Percentiles rank a stretch among this genome's conserved stretches.
These are phyloP conservation scores for Berberis thunbergii DNA, from an alignment of 164 flowering plant genomes.

Conservation along the genomic window DNA sequence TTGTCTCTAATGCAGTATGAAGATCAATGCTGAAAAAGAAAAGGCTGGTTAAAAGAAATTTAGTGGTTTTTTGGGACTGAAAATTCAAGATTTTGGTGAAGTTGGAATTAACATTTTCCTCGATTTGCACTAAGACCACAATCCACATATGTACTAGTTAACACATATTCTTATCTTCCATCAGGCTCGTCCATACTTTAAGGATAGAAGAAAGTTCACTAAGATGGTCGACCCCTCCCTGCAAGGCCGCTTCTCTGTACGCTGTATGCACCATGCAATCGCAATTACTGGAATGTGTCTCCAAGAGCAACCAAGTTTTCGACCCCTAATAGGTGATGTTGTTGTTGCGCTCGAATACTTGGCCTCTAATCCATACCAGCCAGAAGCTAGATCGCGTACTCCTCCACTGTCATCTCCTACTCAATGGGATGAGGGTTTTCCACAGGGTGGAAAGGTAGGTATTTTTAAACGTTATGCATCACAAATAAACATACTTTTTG, in stretches of 20 bases:
- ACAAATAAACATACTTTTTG: no score
- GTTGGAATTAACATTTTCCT: no score
- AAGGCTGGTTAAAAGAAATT: no score
- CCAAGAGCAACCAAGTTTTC: slow-evolving; percentile 65
- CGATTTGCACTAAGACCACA: no score
- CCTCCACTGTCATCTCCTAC: slow-evolving; percentile 16
- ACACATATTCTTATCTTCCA: slow-evolving; percentile 1
- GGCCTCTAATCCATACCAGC: slow-evolving; percentile 39
- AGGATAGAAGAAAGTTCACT: slow-evolving; percentile 51
- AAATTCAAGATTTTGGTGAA: no score
- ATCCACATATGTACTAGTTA: background rate
- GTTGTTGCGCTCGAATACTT: slow-evolving; percentile 80
- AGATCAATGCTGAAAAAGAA: no score
- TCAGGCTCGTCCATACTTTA: slow-evolving; percentile 69
- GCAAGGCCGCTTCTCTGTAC: slow-evolving; percentile 52
- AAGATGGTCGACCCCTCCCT: slow-evolving; percentile 67
- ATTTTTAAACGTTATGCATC: background rate
- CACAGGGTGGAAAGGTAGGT: slow-evolving; percentile 5
- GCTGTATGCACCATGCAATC: slow-evolving; percentile 57
- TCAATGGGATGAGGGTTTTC: background rate
- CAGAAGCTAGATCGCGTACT: slow-evolving; percentile 17
- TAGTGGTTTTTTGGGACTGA: no score
- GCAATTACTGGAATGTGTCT: slow-evolving; percentile 87
- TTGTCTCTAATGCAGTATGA: no score
- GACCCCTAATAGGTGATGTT: slow-evolving; percentile 66